phyloP scores from a whole-genome alignment of 192 early-diverging fungal species.

The Phlyctochytrium planicorne region DNA sequence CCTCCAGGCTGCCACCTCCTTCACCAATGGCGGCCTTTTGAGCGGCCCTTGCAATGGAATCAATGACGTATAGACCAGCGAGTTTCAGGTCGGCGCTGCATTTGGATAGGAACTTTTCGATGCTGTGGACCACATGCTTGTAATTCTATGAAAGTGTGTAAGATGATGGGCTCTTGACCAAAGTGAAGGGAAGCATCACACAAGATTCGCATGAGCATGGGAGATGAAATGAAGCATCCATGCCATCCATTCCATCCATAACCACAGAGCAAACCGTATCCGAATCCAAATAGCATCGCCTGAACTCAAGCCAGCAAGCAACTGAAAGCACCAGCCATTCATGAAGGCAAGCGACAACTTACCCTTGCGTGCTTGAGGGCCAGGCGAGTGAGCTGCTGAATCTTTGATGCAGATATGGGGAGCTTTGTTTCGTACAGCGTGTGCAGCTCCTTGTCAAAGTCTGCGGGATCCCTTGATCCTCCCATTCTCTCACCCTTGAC shows the following conservation, averaged over 20 bases:
- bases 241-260: too few species aligned
- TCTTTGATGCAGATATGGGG: conserved; percentile 54
- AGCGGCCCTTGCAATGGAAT: conserved; percentile 43
- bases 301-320: too few species aligned
- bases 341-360: too few species aligned
- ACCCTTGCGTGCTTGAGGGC: conserved; percentile 49
- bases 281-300: too few species aligned
- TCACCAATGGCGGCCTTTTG: conserved; percentile 30
- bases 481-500: too few species aligned
- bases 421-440: conserved; percentile 40
- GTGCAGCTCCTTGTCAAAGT: conserved; percentile 55
- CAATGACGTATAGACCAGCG: conserved; percentile 51
- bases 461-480: too few species aligned
- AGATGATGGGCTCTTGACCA: neutral
- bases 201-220: too few species aligned
- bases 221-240: too few species aligned
- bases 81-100: conserved; percentile 52
- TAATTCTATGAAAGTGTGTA: conserved; percentile 32
- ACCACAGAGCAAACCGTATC: too few species aligned
- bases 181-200: conserved; percentile 4
- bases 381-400: conserved; percentile 46
- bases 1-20: conserved; percentile 14
- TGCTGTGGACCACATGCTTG: conserved; percentile 44
- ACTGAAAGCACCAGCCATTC: too few species aligned
- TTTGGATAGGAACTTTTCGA: conserved; percentile 48